Percentiles rank a stretch among this genome's conserved stretches.
These are phyloP conservation scores for Friedmanniomyces endolithicus DNA, from an alignment of 495 filamentous ascomycete genomes.

Conservation along the genomic window DNA sequence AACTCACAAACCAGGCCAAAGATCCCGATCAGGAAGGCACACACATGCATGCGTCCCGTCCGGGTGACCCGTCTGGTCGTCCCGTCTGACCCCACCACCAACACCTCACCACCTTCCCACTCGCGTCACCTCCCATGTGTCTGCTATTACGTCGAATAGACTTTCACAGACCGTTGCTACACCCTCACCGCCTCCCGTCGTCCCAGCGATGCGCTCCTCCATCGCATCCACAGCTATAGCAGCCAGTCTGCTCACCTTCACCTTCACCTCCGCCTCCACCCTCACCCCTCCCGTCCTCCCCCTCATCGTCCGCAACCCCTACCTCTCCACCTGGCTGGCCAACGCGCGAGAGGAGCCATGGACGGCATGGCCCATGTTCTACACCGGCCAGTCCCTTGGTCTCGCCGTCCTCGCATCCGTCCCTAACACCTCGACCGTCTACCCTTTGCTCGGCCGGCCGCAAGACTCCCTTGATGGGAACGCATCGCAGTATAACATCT, in stretches of 20 bases:
- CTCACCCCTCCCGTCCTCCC: conserved; percentile 72
- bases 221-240: background rate
- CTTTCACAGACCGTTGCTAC: background rate
- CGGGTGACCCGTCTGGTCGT: too few relatives aligned
- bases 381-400: conserved; percentile 70
- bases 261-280: conserved; percentile 24
- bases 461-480: conserved; percentile 57
- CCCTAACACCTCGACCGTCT: conserved; percentile 57
- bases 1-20: too few relatives aligned
- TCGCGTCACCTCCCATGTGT: background rate
- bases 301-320: conserved; percentile 80
- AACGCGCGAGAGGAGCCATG: conserved; percentile 74
- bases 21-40: too few relatives aligned
- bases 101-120: too few relatives aligned
- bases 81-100: too few relatives aligned
- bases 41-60: too few relatives aligned
- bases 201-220: too few relatives aligned
- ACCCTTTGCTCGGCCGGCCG: conserved; percentile 73
- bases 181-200: too few relatives aligned
- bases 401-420: conserved; percentile 70
- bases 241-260: conserved; percentile 16
- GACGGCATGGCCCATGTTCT: conserved; percentile 91
- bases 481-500: conserved; percentile 49
- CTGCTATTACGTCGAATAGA: background rate
- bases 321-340: conserved; percentile 77